Evolutionary conservation across 2,329 filamentous ascomycete species (phyloP), one percentile per base, ranked within the genome.

Genomic region (Sporothrix inflata): DNA sequence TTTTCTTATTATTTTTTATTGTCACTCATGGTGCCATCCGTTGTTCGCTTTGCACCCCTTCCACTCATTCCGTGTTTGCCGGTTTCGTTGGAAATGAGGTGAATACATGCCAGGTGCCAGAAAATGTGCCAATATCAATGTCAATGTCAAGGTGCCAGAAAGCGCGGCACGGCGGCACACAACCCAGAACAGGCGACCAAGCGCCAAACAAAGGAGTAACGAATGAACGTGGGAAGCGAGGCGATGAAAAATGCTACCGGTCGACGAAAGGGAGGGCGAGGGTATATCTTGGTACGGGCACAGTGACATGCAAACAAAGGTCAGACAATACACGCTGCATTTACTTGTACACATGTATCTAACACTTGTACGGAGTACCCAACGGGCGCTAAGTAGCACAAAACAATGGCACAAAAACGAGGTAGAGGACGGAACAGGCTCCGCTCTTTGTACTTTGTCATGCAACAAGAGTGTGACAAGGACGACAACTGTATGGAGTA

Each of bases 311-410:
- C 34, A 21, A 27, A n/a, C 55, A 42, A 42, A 42, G 34, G 60
- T 4, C 8, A 63, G n/a, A 42, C 12, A 42, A 34, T 19, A 45
- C 11, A 40, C 8, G 57, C 21, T 63, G 60, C 7, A 16, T 42
- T 38, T 57, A 19, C 24, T 30, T 19, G 24, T 24, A 40, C 34
- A 61, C 1, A 19, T 61, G 19, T 19, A 49, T 49, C 19, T 4
- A n/a, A 19, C 19, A 42, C n/a, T 21, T 11, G 53, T 42, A 21
- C 8, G n/a, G 30, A 40, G 19, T 11, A 7, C 3, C 57, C 57
- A 61, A 61, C 57, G 14, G 57, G 34, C 34, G 24, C 61, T 40
- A 65, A 65, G 57, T 61, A 9, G n/a, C 40, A 45, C 40, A 65
- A 30, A 57, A 47, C n/a, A 65, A 45, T 65, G 40, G 61, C 61